Base-by-base conservation (phyloP, 768 basidiomycete genomes). In the Mrakia blollopis region DNA sequence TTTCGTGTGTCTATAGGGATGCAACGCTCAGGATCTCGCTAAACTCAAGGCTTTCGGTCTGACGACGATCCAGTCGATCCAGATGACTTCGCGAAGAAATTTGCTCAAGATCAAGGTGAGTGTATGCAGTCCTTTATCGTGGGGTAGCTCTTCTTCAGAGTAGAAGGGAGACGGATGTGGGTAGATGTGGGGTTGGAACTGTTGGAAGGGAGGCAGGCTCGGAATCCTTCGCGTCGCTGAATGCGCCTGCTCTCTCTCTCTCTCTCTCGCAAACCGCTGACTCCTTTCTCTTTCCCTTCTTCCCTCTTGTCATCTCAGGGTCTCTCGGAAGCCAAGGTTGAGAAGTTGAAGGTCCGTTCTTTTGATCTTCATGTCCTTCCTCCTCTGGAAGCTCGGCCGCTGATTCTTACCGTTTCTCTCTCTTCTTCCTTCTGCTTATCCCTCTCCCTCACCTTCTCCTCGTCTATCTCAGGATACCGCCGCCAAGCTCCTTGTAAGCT, bases 281-380 rank as follows among this genome's bases (percentile, higher is more conserved):
- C 30, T 13, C 23, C 10, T 18, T 28, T 57, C 57, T 50, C 47
- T 50, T n/a, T 57, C 65, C 8, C 18, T 14, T 41, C 10, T 23
- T 3, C 25, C 47, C 50, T 37, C 25, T 23, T n/a, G 23, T 21
- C 16, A 35, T 39, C 25, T 4, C 52, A 78, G 69, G 77, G 77
- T 44, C 73, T 78, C 13, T 78, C 77, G 10, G 77, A 78, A n/a
- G 77, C 77, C 16, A 78, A 78, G 52, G 73, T 78, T 37, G 77
- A 78, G 57, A 78, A 78, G 63, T 61, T 78, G 54, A 78, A 78
- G 65, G 76, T 73, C 3, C 9, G 57, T n/a, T 9, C 57, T 8
- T 2, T 57, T 25, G 25, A 57, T 57, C 57, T 28, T 10, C 25
- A 3, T 57, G 25, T 57, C 7, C 54, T 3, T n/a, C 3, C 25